Base-by-base conservation (phyloP, 2,329 filamentous ascomycete genomes). In the Curvularia verruculosa region DNA sequence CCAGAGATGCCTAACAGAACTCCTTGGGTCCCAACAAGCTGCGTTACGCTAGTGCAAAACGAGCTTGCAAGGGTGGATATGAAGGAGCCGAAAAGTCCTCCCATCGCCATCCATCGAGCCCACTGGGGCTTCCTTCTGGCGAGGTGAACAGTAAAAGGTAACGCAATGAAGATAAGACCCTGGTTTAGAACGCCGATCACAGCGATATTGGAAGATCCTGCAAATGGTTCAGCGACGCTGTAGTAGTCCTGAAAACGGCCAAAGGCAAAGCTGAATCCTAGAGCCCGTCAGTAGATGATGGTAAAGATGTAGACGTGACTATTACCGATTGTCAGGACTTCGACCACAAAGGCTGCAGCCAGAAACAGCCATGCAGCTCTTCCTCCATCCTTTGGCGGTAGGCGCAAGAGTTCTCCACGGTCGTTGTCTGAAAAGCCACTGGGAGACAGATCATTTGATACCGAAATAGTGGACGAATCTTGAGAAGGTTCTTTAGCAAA, bases 221-320 rank as follows among this genome's bases (percentile, higher is more conserved):
- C 75, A 53, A 90, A 90, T 1, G 85, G 83, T 3, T 80, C 80
- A 58, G 87, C 80, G 1, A 79, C 82, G 34, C 79, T 82, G 71
- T 91, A 91, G 73, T 89, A 88, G 49, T 87, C 82, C 62, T 90
- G 87, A 68, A 91, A 90, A 21, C 91, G 81, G 39, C 88, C 89
- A 69, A 87, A 91, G 0, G 86, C 82, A 54, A 87, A 87, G 0
- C 86, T 84, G 56, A 90, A 89, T 5, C 87, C 87, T 89, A 13
- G 9, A 24, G 12, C 15, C 36, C 5, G 31, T 34, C 9, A 34
- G 31, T 13, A 15, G 12, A 6, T 34, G 13, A 34, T n/a, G 4
- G 12, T 15, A 8, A 6, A 29, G 9, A 21, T 5, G 34, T 8
- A 49, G 13, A 19, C 8, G 34, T 13, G 5, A 31, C 21, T 26